These are phyloP conservation scores for Neckera pumila DNA, from an alignment of 225 moss, liverwort and hornwort genomes.

Conservation along the genomic window DNA sequence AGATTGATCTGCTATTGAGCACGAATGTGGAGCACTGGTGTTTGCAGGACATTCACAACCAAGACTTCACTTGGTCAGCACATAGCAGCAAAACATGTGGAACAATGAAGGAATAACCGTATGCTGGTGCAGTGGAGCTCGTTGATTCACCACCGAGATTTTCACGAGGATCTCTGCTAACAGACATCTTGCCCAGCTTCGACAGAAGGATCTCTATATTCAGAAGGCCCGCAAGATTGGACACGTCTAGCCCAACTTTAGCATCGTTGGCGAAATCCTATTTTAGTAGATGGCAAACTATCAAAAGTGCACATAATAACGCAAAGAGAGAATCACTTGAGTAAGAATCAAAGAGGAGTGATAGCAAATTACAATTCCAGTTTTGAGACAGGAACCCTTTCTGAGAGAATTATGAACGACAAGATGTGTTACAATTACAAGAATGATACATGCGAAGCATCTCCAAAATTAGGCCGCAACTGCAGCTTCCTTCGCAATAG, in stretches of 20 bases:
- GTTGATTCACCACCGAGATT: not conserved
- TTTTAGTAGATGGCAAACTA: not conserved
- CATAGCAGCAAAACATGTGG: slow-evolving; percentile 4
- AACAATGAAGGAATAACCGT: not conserved
- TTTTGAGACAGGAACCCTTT: not conserved
- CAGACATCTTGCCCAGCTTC: not conserved
- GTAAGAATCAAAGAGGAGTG: not conserved
- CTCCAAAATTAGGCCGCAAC: slow-evolving; percentile 2
- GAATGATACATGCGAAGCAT: not conserved
- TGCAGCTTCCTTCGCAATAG: slow-evolving; percentile 12
- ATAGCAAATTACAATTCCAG: not conserved
- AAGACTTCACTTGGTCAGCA: slow-evolving; percentile 16
- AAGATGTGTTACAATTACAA: slow-evolving; percentile 8
- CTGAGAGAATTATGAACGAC: not conserved
- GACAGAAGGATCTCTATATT: not conserved
- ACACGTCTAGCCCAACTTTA: not conserved
- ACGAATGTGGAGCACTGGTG: not conserved
- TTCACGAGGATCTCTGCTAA: not conserved
- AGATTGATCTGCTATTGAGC: not conserved
- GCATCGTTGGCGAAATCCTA: not conserved
- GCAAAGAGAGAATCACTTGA: not conserved
- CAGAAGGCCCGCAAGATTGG: not conserved
- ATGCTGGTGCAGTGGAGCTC: not conserved
- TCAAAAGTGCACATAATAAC: not conserved
- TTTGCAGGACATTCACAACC: slow-evolving; percentile 6